Evolutionary conservation across 2,329 filamentous ascomycete genomes (phyloP).

Genomic region (Aspergillus versicolor): DNA sequence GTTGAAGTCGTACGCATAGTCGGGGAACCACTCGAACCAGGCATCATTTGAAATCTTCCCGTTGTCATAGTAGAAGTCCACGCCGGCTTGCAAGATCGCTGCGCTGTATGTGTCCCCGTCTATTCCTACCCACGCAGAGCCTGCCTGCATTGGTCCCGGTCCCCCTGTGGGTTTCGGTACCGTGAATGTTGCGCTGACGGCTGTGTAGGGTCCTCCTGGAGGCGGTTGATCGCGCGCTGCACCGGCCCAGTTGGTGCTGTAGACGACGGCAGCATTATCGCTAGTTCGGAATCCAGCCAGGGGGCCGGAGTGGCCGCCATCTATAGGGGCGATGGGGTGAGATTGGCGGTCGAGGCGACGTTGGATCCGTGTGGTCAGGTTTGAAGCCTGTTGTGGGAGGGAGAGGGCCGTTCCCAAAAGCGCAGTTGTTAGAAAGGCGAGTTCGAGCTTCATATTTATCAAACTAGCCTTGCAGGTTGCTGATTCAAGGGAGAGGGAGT

Average conservation of each 20-base stretch:
- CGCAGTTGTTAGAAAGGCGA: slow-evolving; percentile 21
- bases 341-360: slow-evolving; percentile 29
- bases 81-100: slow-evolving; percentile 58
- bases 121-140: slow-evolving; percentile 61
- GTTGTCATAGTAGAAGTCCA: slow-evolving; percentile 55
- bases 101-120: slow-evolving; percentile 58
- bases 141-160: slow-evolving; percentile 42
- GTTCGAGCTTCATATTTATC: slow-evolving; percentile 31
- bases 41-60: slow-evolving; percentile 48
- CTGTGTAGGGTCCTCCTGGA: slow-evolving; percentile 49
- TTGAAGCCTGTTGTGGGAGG: slow-evolving; percentile 20
- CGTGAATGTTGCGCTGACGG: slow-evolving; percentile 47
- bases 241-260: slow-evolving; percentile 61
- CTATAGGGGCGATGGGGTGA: slow-evolving; percentile 18
- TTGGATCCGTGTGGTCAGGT: slow-evolving; percentile 29
- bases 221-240: slow-evolving; percentile 51
- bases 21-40: slow-evolving; percentile 64
- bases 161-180: slow-evolving; percentile 52
- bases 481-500: neutral
- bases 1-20: slow-evolving; percentile 54
- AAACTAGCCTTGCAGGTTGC: neutral
- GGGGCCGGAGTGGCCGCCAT: slow-evolving; percentile 6
- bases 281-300: slow-evolving; percentile 12
- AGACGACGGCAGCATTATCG: slow-evolving; percentile 42
- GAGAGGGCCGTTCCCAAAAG: slow-evolving; percentile 27